Evolutionary conservation across 106 monocot species (phyloP), one percentile per base, ranked within the genome.

Genomic region (Dioscorea dumetorum): DNA sequence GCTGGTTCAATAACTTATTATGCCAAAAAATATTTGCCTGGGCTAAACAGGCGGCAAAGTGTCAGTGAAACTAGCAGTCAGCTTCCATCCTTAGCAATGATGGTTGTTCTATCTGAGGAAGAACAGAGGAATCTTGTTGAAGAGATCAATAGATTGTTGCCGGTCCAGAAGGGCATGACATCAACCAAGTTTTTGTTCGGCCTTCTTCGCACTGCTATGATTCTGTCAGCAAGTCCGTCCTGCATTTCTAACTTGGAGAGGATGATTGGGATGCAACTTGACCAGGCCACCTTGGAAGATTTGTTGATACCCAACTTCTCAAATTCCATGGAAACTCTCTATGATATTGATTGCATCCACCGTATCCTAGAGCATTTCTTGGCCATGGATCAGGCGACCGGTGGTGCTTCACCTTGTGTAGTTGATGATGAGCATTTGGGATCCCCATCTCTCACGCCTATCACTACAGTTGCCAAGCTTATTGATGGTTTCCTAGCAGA

Each of bases 121-220:
- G 66, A 66, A 23, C 66, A 66, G 49, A 50, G 48, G 22, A n/a
- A 66, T 49, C 50, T 66, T 24, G 17, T 66, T 66, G 66, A 66
- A 50, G 66, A 66, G 20, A 66, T 66, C 14, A 18, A 66, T 50
- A 66, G 22, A 21, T 19, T 41, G 64, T 22, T 66, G 50, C 66
- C 66, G 13, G 20, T 51, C 0, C 49, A 66, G 48, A 66, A 66
- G 66, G 66, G 66, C 50, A 3, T 66, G 16, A 41, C 22, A 50
- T 66, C 66, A 51, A 51, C 66, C 21, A 66, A 49, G 50, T 50
- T 66, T 66, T 50, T 66, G 50, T 66, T 66, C 50, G 66, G 66
- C 50, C 50, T 66, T 66, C 66, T 66, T 0, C 66, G 66, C n/a
- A 66, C 66, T 22, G 66, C 66, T 21, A 66, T 66, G 66, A 66